Evolutionary conservation across 495 filamentous ascomycete species (phyloP), one percentile per base, ranked within the genome.

Genomic region (Xylaria telfairii): DNA sequence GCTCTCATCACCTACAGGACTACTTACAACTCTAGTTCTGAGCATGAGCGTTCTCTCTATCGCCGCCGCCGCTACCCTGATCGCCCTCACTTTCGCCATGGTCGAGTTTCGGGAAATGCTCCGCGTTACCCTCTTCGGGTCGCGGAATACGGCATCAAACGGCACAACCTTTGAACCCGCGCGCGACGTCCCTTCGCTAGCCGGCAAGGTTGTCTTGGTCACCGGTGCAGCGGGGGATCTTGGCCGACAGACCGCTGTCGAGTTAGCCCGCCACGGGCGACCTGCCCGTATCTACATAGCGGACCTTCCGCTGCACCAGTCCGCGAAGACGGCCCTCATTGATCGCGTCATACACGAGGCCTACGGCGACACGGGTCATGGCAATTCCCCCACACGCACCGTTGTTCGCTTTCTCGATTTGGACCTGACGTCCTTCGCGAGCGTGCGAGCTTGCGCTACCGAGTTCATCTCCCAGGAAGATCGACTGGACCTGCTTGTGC

Each of bases 401-500:
- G 57, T 61, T 24, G 65, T 78, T 21, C 49, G 41, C 7, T 68
- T 72, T 54, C 44, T 76, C 6, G 70, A 72, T 21, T 44, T 73
- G 42, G 71, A 76, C 49, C 73, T 77, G 17, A 47, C 73, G 3
- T 72, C 69, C 21, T 65, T 76, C 4, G 67, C 44, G 19, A 73
- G 67, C 30, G 71, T 78, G 41, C 51, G 66, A 57, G 53, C 39
- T 21, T 69, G 65, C 15, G 73, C 76, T 5, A 65, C 67, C 2
- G 44, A 68, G 28, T 72, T 75, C 41, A 12, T 67, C 12, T 42
- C 26, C 1, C 56, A 64, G 60, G 71, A 69, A 15, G 34, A 47
- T 13, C 63, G 62, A 19, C 62, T 90, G 6, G 87, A 92, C 67
- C 74, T 87, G 39, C 81, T 93, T 4, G 80, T 92, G 53, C 84